Evolutionary conservation across 352 stramenopile species (phyloP), one percentile per base, ranked within the genome.

Genomic region (Pythium rishiriense): DNA sequence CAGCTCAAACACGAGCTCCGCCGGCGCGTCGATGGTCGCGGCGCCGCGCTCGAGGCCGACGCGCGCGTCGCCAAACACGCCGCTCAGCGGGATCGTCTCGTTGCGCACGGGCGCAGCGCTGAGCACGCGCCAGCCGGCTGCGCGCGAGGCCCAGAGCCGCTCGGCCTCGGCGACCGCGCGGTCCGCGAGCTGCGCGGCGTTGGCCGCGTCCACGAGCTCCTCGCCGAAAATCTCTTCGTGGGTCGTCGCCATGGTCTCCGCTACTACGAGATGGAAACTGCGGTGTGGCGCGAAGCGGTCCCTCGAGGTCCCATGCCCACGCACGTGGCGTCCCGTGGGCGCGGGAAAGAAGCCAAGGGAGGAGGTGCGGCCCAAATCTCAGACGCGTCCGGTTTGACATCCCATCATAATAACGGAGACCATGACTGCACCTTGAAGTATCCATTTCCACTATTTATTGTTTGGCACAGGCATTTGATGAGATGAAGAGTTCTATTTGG

Each of bases 1-100:
- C 33, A 73, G 63, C 17, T 70, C 69, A 26, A 76, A 76, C 25
- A 76, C 51, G 50, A 41, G 50, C 47, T 76, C 47, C 15, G 69
- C 65, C 17, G 62, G 42, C 3, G 31, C 53, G 39, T 62, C n/a
- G 8, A 76, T 61, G 14, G 67, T 28, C 6, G 58, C 69, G 0
- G 31, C 43, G 3, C 61, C 69, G 19, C 69, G 69, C 26, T 67
- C 72, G 46, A 76, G 21, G 24, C 60, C 45, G 24, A 76, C 52
- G 19, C 61, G 57, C 10, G 64, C 45, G 4, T 22, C 2, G 2
- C 46, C 66, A 35, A 76, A 76, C 14, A 54, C 66, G 22, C 69
- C 69, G n/a, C 57, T 24, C 29, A 64, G 19, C 14, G 37, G 31
- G 12, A 43, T 62, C 17, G 39, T 33, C 28, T 62, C 39, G 54